Base-by-base conservation (phyloP, 495 filamentous ascomycete species). In the Hypomontagnella monticulosa region DNA sequence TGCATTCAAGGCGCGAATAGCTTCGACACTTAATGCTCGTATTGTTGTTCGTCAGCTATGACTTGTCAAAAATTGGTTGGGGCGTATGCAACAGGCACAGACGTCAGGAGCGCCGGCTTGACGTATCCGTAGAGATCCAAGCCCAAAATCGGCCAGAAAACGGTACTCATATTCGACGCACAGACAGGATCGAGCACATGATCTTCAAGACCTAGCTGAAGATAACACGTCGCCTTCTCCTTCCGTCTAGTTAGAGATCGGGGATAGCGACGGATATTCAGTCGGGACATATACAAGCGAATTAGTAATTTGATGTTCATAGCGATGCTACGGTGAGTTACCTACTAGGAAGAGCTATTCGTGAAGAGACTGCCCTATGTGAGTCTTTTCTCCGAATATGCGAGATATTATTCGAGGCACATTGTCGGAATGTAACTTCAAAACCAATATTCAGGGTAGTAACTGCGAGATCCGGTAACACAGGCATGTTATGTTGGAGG, bases 401-500 rank as follows among this genome's bases (percentile, higher is more conserved):
- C 46, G 44, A 42, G 33, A 40, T 18, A 30, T 18, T 40, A 32
- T 41, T 57, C 57, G 53, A 50, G 63, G 57, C 52, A 52, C 44
- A 46, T 46, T 30, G 36, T 41, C 44, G 42, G 48, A 38, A 60
- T 51, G 52, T 14, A 41, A 57, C 63, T 23, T 44, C 16, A 47
- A 27, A 14, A 38, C 34, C 44, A 50, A 64, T 46, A 48, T 61
- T 42, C 33, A 57, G 40, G 52, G 49, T 52, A 41, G 57, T 36
- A 47, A 32, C 63, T 55, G 54, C 33, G 15, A 67, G 57, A 53
- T 51, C 63, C 34, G 44, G 63, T 41, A 58, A 23, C 47, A 51
- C 47, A 37, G 40, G 23, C 41, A 51, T 15, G 49, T 32, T 32
- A 7, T 30, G 18, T 52, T 46, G 19, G 23, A 41, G 8, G 33